Base-by-base conservation (phyloP, 257 asterid species). In the Vinca minor region DNA sequence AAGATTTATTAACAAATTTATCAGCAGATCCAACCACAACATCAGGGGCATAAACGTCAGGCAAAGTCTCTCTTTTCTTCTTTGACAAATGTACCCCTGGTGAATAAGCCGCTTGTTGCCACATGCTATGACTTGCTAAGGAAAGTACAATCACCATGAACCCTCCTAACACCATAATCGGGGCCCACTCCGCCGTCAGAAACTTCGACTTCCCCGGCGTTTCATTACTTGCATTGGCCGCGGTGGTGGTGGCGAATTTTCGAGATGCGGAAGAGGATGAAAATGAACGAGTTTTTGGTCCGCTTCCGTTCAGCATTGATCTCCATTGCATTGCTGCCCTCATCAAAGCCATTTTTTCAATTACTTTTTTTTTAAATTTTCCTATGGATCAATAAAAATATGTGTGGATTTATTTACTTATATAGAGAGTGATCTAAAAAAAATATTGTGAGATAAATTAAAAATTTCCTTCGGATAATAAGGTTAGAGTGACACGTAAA, bases 1-100 rank as follows among this genome's bases (percentile, higher is more conserved):
- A 59, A 35, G 73, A 69, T 38, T 49, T 69, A 29, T 48, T 49
- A 8, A 69, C 62, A 50, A 46, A 69, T 4, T 61, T 69, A 26
- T 59, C 67, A 6, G 73, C 60, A 13, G 52, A 20, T 9, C 60
- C 52, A 0, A 69, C 60, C 20, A 61, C 66, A 4, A 6, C 31
- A 12, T 69, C 62, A 11, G 73, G 67, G 49, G 32, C 41, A 3
- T 59, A 44, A 10, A 69, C 73, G 5, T 69, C 73, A 6, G 62
- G 41, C 52, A 69, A 14, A 5, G 38, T 46, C 18, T 69, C 67
- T 32, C 73, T 69, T 48, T 47, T 69, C 31, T 32, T 46, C 67
- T 69, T 69, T 1, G 53, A n/a, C 14, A 69, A 8, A 50, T 47
- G 36, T 0, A 69, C 67, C 3, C 48, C 7, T 0, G 73, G 73